These are phyloP conservation scores for Aspergillus pseudoviridinutans DNA, from an alignment of 2,329 filamentous ascomycete genomes.

Conservation along the genomic window DNA sequence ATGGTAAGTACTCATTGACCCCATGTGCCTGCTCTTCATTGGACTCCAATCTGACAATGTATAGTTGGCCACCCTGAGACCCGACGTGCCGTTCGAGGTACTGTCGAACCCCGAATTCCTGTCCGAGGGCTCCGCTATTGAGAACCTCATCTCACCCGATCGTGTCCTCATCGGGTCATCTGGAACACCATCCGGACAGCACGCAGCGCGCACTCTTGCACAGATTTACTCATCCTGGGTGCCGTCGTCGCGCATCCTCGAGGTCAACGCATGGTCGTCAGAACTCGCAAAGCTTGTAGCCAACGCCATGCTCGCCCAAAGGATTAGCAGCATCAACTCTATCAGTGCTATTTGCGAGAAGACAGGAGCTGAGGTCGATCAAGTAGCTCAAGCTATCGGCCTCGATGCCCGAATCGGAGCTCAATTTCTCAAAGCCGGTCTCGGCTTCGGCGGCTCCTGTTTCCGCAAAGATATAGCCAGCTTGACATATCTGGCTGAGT, in stretches of 20 bases:
- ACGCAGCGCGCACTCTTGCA: slow-evolving; percentile 61
- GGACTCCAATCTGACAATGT: slow-evolving; percentile 2
- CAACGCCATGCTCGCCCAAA: slow-evolving; percentile 76
- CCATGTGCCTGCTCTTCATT: background rate
- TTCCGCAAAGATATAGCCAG: slow-evolving; percentile 78
- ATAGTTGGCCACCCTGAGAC: slow-evolving; percentile 42
- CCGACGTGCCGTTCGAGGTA: slow-evolving; percentile 66
- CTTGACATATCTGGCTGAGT: slow-evolving; percentile 69
- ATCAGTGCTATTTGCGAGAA: slow-evolving; percentile 76
- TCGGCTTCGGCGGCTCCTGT: slow-evolving; percentile 76
- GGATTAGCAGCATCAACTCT: slow-evolving; percentile 76
- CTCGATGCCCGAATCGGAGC: slow-evolving; percentile 68
- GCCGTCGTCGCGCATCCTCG: slow-evolving; percentile 61
- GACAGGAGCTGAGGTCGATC: slow-evolving; percentile 70
- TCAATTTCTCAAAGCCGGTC: slow-evolving; percentile 68
- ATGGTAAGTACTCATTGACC: slow-evolving; percentile 49
- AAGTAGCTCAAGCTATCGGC: slow-evolving; percentile 65
- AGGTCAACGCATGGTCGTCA: slow-evolving; percentile 71
- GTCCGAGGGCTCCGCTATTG: slow-evolving; percentile 70
- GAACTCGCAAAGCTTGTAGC: slow-evolving; percentile 75
- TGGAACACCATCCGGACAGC: slow-evolving; percentile 55
- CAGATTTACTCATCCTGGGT: slow-evolving; percentile 70
- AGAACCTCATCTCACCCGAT: slow-evolving; percentile 66
- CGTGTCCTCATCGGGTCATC: slow-evolving; percentile 71
- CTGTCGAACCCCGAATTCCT: slow-evolving; percentile 80